A percentile compares a stretch with the other conserved stretches of the same genome.
Conservation (phyloP, 495 filamentous ascomycete genomes). For the Xylaria acuta region DNA sequence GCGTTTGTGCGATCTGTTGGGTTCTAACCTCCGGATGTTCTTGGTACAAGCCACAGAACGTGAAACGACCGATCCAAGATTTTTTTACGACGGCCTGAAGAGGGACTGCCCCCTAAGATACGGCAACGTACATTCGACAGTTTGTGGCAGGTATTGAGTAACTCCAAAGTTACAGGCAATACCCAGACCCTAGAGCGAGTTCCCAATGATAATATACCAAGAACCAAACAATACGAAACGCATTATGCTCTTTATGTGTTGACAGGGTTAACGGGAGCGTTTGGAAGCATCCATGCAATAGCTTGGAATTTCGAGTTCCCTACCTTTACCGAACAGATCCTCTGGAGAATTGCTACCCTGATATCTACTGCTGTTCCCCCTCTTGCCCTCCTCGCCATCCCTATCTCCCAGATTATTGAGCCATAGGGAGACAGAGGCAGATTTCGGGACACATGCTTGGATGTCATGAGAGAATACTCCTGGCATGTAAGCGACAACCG, state of each 20-base stretch:
- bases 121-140: constrained; percentile 13
- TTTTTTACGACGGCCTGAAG: neutral
- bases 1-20: constrained; percentile 39
- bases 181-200: neutral
- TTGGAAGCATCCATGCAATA: constrained; percentile 44
- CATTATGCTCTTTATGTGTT: constrained; percentile 15
- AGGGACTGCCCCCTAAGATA: neutral
- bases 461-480: constrained; percentile 21
- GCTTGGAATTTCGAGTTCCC: constrained; percentile 53
- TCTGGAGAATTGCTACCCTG: constrained; percentile 41
- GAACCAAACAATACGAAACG: neutral
- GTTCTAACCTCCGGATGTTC: constrained; percentile 34
- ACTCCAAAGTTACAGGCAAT: neutral
- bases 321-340: constrained; percentile 37
- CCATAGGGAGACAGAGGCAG: neutral
- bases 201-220: constrained; percentile 20
- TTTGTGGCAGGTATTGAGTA: neutral
- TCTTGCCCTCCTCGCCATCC: constrained; percentile 5
- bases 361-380: constrained; percentile 13
- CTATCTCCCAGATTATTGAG: neutral
- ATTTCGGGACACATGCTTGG: constrained; percentile 9
- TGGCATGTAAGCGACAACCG: constrained; percentile 1
- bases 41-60: constrained; percentile 41
- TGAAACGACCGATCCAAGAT: constrained; percentile 34
- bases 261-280: constrained; percentile 24